phyloP scores from a whole-genome alignment of 169 alveolate genomes.

The Plasmodium vivax region DNA sequence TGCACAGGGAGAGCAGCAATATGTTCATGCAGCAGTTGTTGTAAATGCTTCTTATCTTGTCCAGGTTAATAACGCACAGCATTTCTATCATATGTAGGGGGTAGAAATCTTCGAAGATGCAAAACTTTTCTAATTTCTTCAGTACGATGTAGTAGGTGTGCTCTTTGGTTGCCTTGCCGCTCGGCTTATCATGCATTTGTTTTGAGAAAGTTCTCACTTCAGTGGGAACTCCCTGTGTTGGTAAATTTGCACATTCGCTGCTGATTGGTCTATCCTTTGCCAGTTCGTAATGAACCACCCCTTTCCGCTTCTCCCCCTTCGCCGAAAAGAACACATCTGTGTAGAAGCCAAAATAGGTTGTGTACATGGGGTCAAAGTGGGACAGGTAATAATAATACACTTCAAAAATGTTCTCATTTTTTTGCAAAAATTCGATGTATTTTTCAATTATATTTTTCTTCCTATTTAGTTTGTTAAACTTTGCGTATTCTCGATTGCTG shows the following conservation, averaged over 20 bases:
- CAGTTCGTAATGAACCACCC: not conserved
- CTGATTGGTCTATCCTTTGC: not conserved
- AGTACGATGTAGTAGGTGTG: constrained; percentile 21
- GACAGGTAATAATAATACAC: constrained; percentile 62
- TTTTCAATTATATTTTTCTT: constrained; percentile 23
- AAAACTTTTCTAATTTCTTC: constrained; percentile 59
- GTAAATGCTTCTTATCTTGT: constrained; percentile 39
- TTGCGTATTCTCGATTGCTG: not conserved
- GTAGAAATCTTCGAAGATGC: constrained; percentile 73
- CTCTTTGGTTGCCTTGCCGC: not conserved
- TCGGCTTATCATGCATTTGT: not conserved
- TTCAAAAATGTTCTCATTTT: constrained; percentile 33
- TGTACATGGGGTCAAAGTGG: constrained; percentile 58
- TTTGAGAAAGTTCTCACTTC: not conserved
- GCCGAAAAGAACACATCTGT: constrained; percentile 27
- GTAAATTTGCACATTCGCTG: not conserved
- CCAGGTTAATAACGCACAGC: constrained; percentile 64
- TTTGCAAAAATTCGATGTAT: constrained; percentile 15
- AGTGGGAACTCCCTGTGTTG: not conserved
- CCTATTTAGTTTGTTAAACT: constrained; percentile 22
- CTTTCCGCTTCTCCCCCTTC: not conserved
- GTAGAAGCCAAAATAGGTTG: constrained; percentile 31
- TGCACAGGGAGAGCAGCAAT: constrained; percentile 52
- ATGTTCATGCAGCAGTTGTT: constrained; percentile 62
- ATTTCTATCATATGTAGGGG: constrained; percentile 71